Base-by-base conservation (phyloP, 331 rosid genomes). In the Prunus yedoensis region DNA sequence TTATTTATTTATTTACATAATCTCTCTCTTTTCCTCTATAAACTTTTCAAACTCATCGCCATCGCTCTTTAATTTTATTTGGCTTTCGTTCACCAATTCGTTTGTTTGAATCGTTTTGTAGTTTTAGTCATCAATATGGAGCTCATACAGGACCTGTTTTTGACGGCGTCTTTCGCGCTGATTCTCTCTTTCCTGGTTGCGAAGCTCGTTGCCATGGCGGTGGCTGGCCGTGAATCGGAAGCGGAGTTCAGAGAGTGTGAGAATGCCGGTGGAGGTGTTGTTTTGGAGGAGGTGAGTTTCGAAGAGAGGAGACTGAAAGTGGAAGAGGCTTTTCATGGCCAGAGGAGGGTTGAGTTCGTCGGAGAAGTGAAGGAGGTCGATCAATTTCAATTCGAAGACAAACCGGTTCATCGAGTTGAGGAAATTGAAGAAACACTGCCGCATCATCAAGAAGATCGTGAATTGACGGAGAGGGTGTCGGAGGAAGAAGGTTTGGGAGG, bases 131-230 rank as follows among this genome's bases (percentile, higher is more conserved):
- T 46, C 10, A 50, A 41, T 14, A 88, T 91, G 92, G 92, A 91
- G 81, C 87, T 87, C 66, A 50, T 79, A 17, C 85, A 59, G 54
- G 88, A 89, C 88, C 75, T 91, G 56, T 71, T 86, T 16, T 61
- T 85, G 25, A 77, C 92, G 28, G 88, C 87, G 41, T 77, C 89
- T 13, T 53, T 89, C 30, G 90, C 90, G 16, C 68, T 91, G 45
- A 62, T 91, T 68, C 84, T 91, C 23, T 87, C 90, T 15, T 66
- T 86, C 77, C 60, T 91, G 25, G 85, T 89, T 14, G 86, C 88
- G 11, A 89, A 89, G 70, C 89, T 91, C 65, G 81, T 89, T 25
- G 82, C 89, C 75, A 41, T 81, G n/a, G 90, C 88, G 51, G 35
- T 82, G 64, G 76, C 81, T 65, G 73, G 74, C 66, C 77, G 78